A percentile compares a stretch with the other conserved stretches of the same genome.
Evolutionary conservation across 2,329 filamentous ascomycete genomes (phyloP).

Genomic region (Fusarium sp.): DNA sequence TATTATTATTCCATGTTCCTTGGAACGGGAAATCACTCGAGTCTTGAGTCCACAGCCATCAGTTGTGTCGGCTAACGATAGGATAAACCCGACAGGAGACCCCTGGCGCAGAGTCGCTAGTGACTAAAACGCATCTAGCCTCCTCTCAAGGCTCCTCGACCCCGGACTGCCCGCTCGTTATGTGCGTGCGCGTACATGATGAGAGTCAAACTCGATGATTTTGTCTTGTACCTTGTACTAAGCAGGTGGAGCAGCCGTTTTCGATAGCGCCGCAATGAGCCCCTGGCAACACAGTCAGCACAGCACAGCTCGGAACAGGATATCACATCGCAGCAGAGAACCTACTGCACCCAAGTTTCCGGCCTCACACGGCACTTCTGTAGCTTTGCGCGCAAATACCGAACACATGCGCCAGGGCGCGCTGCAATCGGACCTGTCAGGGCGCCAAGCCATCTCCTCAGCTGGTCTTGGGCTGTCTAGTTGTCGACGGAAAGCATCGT

Average conservation of each 20-base stretch:
- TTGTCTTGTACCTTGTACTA: conserved; percentile 6
- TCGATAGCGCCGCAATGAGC: too few species aligned
- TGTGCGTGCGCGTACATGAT: neutral
- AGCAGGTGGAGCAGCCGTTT: conserved; percentile 24
- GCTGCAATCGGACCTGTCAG: conserved; percentile 1
- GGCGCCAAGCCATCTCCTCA: conserved; percentile 14
- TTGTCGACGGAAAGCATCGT: conserved; percentile 22
- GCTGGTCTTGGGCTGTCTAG: conserved; percentile 9
- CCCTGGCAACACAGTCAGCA: too few species aligned
- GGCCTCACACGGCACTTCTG: neutral
- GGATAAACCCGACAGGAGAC: neutral
- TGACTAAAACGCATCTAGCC: neutral
- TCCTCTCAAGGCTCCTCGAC: neutral
- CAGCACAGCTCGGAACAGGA: too few species aligned
- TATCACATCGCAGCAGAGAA: too few species aligned
- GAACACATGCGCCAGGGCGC: neutral
- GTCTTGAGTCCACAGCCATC: neutral
- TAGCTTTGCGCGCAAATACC: neutral
- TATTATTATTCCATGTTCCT: neutral
- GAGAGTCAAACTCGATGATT: neutral
- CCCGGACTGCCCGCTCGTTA: neutral
- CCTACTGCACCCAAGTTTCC: neutral
- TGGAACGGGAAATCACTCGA: neutral
- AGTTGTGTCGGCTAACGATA: too few species aligned
- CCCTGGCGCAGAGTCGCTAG: conserved; percentile 5